Base-by-base conservation (phyloP, 2,329 filamentous ascomycete genomes). In the Chrysosporium queenslandicum region DNA sequence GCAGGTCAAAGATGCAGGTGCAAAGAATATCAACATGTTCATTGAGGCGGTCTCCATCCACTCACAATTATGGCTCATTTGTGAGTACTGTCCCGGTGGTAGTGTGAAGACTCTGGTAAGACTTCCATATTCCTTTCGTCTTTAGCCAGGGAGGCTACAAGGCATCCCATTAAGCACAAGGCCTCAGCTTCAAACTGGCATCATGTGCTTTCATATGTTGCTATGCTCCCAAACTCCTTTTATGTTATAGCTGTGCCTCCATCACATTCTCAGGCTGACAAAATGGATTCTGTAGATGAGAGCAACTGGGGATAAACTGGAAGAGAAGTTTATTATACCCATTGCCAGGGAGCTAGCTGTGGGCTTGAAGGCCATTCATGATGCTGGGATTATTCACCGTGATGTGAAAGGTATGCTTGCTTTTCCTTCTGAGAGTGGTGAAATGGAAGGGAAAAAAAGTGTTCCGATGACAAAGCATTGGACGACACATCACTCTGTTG, bases 31-130 rank as follows among this genome's bases (percentile, higher is more conserved):
- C 59, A 84, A 83, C 55, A 74, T 78, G 55, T 74, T 84, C 37
- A 78, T 81, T 56, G 80, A 83, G 59, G 80, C 81, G 0, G 77
- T 82, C 41, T 76, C 79, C 2, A 75, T 83, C 20, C 79, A 83
- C 58, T 79, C 78, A 48, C 79, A 83, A 59, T 68, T 84, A 20
- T 84, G 81, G 81, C 76, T 84, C 56, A 74, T 84, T 51, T 81
- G 77, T 64, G 81, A 83, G 62, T 83, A 83, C 62, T 82, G 79
- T 56, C 80, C 80, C 23, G 81, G 81, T 58, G 81, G 81, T 49
- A 84, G 81, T 66, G 76, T 84, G 5, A 75, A 79, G 54, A 83
- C 81, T 7, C 61, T 84, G 59, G 80, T 82, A 74, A 72, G 48
- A 40, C 18, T 30, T 21, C 21, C 5, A 14, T 45, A 7, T 36